These are phyloP conservation scores for Kalmusia sp. DNA, from an alignment of 2,329 filamentous ascomycete species.

Conservation along the genomic window DNA sequence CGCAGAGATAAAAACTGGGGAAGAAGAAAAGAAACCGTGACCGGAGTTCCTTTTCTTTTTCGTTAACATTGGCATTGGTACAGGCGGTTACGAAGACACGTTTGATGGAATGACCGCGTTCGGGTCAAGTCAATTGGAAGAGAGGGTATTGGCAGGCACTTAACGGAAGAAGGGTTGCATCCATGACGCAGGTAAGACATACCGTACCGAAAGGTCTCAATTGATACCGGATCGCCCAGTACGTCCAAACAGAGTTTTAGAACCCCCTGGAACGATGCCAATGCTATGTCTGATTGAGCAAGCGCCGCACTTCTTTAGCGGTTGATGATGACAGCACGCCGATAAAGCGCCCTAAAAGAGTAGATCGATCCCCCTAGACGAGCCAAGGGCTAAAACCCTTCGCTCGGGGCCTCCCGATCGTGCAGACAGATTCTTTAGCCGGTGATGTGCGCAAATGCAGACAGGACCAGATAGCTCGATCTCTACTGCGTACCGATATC, in stretches of 20 bases:
- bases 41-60: conserved; percentile 41
- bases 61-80: conserved; percentile 33
- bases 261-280: conserved; percentile 1
- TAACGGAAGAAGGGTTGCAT: conserved; percentile 3
- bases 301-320: background rate
- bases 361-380: background rate
- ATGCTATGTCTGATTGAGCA: conserved; percentile 9
- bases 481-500: background rate
- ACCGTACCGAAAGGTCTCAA: conserved; percentile 24
- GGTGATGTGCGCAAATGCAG: background rate
- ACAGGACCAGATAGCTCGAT: background rate
- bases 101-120: background rate
- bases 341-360: background rate
- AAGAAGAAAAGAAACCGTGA: conserved; percentile 36
- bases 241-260: conserved; percentile 10
- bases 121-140: background rate
- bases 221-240: conserved; percentile 10
- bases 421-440: background rate
- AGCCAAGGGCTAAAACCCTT: background rate
- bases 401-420: background rate
- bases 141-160: conserved; percentile 11
- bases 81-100: conserved; percentile 2
- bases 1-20: conserved; percentile 27
- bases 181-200: conserved; percentile 29
- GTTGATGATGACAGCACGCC: conserved; percentile 7